A percentile compares a stretch with the other conserved stretches of the same genome.
Conservation (phyloP, 495 filamentous ascomycete species). For the Pseudomonodictys pantanalensis region DNA sequence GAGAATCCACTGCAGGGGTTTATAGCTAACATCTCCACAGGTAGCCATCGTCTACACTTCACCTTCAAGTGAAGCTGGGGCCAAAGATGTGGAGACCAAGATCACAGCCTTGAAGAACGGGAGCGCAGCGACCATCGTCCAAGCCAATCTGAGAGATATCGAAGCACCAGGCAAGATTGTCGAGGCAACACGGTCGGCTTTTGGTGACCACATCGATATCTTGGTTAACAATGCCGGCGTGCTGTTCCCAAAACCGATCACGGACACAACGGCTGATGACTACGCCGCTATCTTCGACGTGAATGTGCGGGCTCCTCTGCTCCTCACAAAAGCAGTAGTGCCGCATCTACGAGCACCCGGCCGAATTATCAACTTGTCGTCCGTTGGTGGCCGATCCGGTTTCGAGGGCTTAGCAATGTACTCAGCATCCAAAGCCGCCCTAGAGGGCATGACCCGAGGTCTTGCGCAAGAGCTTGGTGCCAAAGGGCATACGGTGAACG, state of each 20-base stretch:
- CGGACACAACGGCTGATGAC: slow-evolving; percentile 40
- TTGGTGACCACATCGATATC: slow-evolving; percentile 41
- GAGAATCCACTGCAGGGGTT: background rate
- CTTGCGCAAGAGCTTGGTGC: slow-evolving; percentile 47
- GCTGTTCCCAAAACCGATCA: slow-evolving; percentile 26
- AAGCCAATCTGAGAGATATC: slow-evolving; percentile 41
- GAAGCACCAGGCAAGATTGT: slow-evolving; percentile 37
- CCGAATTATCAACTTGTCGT: slow-evolving; percentile 57
- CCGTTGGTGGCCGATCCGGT: slow-evolving; percentile 47
- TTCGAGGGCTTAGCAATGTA: slow-evolving; percentile 43
- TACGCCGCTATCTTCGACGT: slow-evolving; percentile 43
- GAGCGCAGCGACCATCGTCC: slow-evolving; percentile 39
- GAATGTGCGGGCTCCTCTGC: slow-evolving; percentile 44
- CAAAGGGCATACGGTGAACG: slow-evolving; percentile 47
- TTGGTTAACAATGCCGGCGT: slow-evolving; percentile 42
- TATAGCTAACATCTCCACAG: slow-evolving; percentile 30
- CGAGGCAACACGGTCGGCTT: slow-evolving; percentile 32
- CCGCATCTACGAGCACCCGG: slow-evolving; percentile 48
- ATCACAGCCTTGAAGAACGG: slow-evolving; percentile 39
- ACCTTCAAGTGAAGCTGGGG: slow-evolving; percentile 37
- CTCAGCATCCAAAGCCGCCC: slow-evolving; percentile 47
- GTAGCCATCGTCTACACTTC: slow-evolving; percentile 47
- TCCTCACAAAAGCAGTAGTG: slow-evolving; percentile 48
- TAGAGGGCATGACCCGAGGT: slow-evolving; percentile 47
- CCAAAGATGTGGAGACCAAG: slow-evolving; percentile 37